phyloP scores from a whole-genome alignment of 2,329 filamentous ascomycete species.

The Tetracladium maxilliforme region DNA sequence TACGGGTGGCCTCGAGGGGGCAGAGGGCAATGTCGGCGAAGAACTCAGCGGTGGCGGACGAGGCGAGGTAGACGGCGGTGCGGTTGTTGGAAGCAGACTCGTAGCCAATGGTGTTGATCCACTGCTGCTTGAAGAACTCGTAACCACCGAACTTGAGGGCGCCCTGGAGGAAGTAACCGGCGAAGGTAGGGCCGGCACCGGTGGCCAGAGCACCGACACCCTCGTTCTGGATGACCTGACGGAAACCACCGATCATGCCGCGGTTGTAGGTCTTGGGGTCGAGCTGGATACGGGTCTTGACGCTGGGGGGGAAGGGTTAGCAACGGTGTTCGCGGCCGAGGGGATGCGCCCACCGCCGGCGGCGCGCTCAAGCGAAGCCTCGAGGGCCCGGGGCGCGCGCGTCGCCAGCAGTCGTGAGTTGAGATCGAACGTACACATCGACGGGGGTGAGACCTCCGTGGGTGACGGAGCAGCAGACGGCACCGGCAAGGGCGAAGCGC shows the following conservation, averaged over 20 bases:
- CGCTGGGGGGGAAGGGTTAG: constrained; percentile 34
- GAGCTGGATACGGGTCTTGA: constrained; percentile 93
- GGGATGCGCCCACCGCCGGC: background rate
- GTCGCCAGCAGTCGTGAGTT: background rate
- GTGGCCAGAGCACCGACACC: constrained; percentile 77
- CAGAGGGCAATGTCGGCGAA: constrained; percentile 73
- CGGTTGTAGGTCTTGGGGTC: constrained; percentile 81
- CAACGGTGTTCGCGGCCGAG: constrained; percentile 1
- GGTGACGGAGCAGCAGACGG: constrained; percentile 94
- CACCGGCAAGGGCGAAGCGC: constrained; percentile 92
- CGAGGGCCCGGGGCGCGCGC: background rate
- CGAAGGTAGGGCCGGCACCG: constrained; percentile 71
- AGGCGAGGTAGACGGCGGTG: constrained; percentile 67
- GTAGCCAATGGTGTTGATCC: constrained; percentile 65
- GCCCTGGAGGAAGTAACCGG: constrained; percentile 89
- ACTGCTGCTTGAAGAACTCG: constrained; percentile 92
- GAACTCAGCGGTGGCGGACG: constrained; percentile 49
- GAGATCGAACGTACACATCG: constrained; percentile 73
- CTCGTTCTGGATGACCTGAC: constrained; percentile 71
- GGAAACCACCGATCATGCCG: constrained; percentile 75
- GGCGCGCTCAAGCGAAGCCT: constrained; percentile 3
- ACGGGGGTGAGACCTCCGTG: constrained; percentile 95
- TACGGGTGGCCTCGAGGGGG: constrained; percentile 86
- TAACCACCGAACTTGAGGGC: constrained; percentile 91
- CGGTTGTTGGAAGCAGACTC: constrained; percentile 68